Conservation (phyloP, 2,329 filamentous ascomycete genomes). For the Fusarium fracticaudum region DNA sequence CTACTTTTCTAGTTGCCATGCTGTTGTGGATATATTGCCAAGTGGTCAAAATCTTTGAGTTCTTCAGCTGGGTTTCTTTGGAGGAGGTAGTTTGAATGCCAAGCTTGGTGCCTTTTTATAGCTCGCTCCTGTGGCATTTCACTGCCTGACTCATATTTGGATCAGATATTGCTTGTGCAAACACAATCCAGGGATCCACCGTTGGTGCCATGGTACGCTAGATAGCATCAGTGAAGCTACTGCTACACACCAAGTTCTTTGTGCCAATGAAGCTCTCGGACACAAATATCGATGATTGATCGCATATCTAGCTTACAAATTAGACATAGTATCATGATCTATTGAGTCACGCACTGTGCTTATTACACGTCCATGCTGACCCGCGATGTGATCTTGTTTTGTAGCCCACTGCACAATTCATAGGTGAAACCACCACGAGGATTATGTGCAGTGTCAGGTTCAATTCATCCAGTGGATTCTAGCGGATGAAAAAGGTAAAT, state of each 20-base stretch:
- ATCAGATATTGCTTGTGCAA: not conserved
- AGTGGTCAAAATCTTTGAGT: accelerated
- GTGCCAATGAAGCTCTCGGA: accelerated
- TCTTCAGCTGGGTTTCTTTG: accelerated
- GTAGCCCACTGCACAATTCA: not conserved
- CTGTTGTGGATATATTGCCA: accelerated
- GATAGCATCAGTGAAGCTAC: not conserved
- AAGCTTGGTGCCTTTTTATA: not conserved
- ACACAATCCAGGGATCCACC: accelerated
- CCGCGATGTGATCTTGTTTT: too few relatives aligned
- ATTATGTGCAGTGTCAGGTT: not conserved
- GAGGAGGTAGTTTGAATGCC: accelerated
- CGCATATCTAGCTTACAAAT: not conserved
- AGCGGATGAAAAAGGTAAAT: not conserved
- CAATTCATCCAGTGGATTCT: accelerated
- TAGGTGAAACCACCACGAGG: accelerated
- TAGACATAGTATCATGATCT: not conserved
- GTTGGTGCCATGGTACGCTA: accelerated
- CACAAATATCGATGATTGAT: accelerated
- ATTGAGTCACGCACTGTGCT: accelerated
- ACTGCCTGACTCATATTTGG: not conserved
- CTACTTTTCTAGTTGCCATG: not conserved
- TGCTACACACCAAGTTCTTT: not conserved
- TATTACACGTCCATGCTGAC: accelerated
- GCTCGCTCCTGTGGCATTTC: accelerated